Conservation (phyloP, 1,284 basidiomycete species). For the Microbotryum saponariae region DNA sequence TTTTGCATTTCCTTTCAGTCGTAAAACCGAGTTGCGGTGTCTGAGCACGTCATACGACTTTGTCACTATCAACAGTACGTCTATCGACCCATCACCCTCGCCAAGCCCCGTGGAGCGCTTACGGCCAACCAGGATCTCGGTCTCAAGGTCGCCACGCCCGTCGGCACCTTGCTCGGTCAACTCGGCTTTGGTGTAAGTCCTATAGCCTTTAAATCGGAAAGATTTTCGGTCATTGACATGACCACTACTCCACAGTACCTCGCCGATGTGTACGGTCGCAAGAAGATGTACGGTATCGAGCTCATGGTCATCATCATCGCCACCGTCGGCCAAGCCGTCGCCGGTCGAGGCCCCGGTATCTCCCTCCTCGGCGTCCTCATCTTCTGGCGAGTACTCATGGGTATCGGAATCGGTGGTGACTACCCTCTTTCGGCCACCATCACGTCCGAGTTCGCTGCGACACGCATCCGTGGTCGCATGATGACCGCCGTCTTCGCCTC, state of each 20-base stretch:
- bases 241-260: constrained; percentile 40
- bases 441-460: constrained; percentile 63
- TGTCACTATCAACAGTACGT: constrained; percentile 45
- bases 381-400: constrained; percentile 59
- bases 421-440: constrained; percentile 62
- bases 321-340: constrained; percentile 47
- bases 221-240: too few relatives aligned
- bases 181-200: too few relatives aligned
- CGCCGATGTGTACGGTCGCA: constrained; percentile 63
- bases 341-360: constrained; percentile 54
- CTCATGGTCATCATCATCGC: constrained; percentile 55
- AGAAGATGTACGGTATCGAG: constrained; percentile 62
- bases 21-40: too few relatives aligned
- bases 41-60: too few relatives aligned
- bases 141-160: constrained; percentile 56
- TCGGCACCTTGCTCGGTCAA: constrained; percentile 45
- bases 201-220: too few relatives aligned
- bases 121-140: constrained; percentile 57
- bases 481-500: constrained; percentile 54
- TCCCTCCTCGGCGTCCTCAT: constrained; percentile 64
- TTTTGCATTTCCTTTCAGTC: too few relatives aligned
- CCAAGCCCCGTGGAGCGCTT: constrained; percentile 40
- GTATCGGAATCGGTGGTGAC: constrained; percentile 60
- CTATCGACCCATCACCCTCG: constrained; percentile 52
- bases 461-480: constrained; percentile 62